Evolutionary conservation across 2,329 filamentous ascomycete species (phyloP).

Genomic region (Phialophora chinensis): DNA sequence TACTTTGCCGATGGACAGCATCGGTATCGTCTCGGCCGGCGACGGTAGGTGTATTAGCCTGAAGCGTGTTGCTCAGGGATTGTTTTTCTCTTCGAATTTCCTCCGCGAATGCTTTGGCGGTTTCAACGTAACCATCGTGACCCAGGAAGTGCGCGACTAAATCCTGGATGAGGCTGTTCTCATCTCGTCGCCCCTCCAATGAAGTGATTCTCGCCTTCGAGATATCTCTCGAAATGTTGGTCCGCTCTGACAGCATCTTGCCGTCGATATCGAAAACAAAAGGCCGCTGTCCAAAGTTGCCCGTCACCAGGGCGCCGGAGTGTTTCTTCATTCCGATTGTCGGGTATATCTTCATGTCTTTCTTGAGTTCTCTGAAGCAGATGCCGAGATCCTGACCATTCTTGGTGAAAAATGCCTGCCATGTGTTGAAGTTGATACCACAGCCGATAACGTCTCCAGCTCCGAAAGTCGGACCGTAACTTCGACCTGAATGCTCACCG

Average conservation of each 20-base stretch:
- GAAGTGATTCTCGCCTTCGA: slow-evolving; percentile 62
- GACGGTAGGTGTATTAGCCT: slow-evolving; percentile 64
- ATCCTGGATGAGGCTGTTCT: slow-evolving; percentile 80
- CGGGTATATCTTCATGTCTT: slow-evolving; percentile 55
- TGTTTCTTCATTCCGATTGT: slow-evolving; percentile 70
- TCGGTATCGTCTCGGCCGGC: slow-evolving; percentile 72
- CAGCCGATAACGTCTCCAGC: slow-evolving; percentile 67
- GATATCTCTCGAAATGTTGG: slow-evolving; percentile 67
- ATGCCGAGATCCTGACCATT: slow-evolving; percentile 65
- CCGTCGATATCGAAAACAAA: slow-evolving; percentile 92
- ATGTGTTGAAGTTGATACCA: slow-evolving; percentile 68
- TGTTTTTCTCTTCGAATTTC: slow-evolving; percentile 78
- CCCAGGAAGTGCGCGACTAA: slow-evolving; percentile 87
- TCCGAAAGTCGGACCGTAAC: slow-evolving; percentile 66
- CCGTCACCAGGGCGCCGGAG: slow-evolving; percentile 62
- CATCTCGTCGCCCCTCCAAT: slow-evolving; percentile 63
- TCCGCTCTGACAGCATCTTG: slow-evolving; percentile 70
- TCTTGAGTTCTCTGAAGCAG: slow-evolving; percentile 53
- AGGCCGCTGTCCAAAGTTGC: slow-evolving; percentile 71
- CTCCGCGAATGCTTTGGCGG: slow-evolving; percentile 82
- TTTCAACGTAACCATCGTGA: slow-evolving; percentile 95
- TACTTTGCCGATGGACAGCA: slow-evolving; percentile 84
- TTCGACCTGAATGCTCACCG: slow-evolving; percentile 61
- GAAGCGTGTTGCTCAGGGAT: slow-evolving; percentile 67
- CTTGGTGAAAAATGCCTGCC: slow-evolving; percentile 69